Evolutionary conservation across 2,329 filamentous ascomycete genomes (phyloP), one percentile per base, ranked within the genome.

Genomic region (Fusarium sp.): DNA sequence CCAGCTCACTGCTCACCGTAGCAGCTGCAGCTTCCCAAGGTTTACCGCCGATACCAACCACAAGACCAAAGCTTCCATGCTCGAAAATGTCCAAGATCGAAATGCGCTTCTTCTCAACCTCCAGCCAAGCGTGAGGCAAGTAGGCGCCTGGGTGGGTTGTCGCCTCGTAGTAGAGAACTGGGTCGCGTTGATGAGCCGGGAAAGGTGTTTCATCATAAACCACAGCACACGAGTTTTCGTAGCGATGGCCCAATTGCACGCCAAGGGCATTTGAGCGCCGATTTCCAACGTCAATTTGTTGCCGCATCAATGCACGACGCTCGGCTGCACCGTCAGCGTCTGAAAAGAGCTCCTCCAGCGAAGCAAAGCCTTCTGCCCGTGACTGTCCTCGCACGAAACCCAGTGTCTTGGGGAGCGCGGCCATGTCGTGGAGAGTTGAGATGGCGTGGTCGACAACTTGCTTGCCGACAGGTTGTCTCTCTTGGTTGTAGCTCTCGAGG

Each of bases 61-160:
- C 77, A 6, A 89, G 77, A 10, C 80, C 83, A 76, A 90, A 91
- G 0, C 77, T 75, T 0, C 89, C 87, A 63, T 91, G 84, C 0
- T 90, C 90, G 0, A 88, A 88, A 2, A 92, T 80, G 78, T 92
- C 90, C 50, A 90, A 86, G 0, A 89, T 91, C 1, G 89, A 91
- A n/a, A 89, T 81, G 13, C 69, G 69, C 9, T n/a, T 61, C 54
- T 80, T 22, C 82, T 74, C n/a, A 78, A 29, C 84, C 79, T 90
- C 88, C 13, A 92, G 79, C 91, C 91, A 92, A 0, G 85, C 90
- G 79, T 93, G 91, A 3, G 91, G 91, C 16, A 92, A 79, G 8
- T 90, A 83, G 35, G 84, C 84, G 7, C 91, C 91, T 1, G 91
- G 91, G 74, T 87, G 91, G 4, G 90, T 92, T 48, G 81, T 86